phyloP scores from a whole-genome alignment of 2,329 filamentous ascomycete species.

The Metarhizium album region DNA sequence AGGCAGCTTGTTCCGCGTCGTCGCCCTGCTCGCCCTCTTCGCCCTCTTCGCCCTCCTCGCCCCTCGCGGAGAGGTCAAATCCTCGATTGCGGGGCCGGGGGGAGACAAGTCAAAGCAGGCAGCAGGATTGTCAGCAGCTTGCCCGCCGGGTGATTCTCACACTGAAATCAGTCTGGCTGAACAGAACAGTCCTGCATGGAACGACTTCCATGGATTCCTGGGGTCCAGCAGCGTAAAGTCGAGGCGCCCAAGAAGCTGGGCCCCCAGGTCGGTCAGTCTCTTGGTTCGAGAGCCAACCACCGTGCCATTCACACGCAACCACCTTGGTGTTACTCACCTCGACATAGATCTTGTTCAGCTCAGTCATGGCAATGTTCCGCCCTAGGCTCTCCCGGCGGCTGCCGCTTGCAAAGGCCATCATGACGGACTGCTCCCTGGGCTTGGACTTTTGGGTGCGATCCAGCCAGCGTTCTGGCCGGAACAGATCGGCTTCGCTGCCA shows the following conservation, averaged over 20 bases:
- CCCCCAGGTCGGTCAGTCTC: neutral
- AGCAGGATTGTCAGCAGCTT: neutral
- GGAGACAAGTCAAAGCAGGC: neutral
- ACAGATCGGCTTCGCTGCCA: neutral
- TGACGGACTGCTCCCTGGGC: slow-evolving; percentile 1
- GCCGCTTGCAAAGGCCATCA: slow-evolving; percentile 1
- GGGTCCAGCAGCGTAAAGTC: slow-evolving; percentile 1
- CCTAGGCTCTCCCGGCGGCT: slow-evolving; percentile 1
- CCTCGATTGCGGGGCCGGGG: too few species aligned
- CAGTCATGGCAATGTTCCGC: slow-evolving; percentile 1
- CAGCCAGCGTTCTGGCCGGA: slow-evolving; percentile 2
- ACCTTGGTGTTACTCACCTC: neutral
- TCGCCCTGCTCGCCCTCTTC: too few species aligned
- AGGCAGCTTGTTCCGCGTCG: too few species aligned
- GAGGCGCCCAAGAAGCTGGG: neutral
- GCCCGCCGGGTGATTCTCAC: neutral
- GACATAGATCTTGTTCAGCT: slow-evolving; percentile 1
- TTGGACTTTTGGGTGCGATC: neutral
- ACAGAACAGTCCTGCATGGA: neutral
- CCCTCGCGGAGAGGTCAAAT: too few species aligned
- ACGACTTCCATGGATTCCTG: neutral
- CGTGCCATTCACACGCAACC: too few species aligned
- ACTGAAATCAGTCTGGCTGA: neutral
- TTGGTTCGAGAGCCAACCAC: neutral
- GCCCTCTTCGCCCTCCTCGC: too few species aligned